A percentile compares a stretch with the other conserved stretches of the same genome.
These are phyloP conservation scores for Teratosphaeria viscida DNA, from an alignment of 2,329 filamentous ascomycete genomes.

Conservation along the genomic window DNA sequence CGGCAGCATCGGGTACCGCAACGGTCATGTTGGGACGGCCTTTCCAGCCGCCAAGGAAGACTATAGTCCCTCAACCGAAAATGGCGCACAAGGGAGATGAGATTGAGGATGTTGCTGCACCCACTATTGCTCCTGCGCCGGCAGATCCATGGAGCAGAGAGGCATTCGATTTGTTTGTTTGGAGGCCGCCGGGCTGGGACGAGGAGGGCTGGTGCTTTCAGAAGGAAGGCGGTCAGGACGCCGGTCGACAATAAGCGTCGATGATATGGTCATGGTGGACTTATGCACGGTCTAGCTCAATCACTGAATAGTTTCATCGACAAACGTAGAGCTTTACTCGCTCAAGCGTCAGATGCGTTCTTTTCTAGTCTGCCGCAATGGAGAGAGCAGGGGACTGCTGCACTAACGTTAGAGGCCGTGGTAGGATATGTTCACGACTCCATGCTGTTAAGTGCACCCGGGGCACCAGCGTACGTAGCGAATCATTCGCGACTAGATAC, in stretches of 20 bases:
- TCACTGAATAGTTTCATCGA: not conserved
- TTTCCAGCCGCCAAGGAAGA: slow-evolving; percentile 19
- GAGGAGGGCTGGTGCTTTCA: slow-evolving; percentile 20
- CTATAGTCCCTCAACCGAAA: slow-evolving; percentile 5
- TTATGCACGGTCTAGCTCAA: not conserved
- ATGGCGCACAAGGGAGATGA: not conserved
- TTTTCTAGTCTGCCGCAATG: no score
- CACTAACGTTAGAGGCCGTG: no score
- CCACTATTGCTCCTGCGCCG: slow-evolving; percentile 9
- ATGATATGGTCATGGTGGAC: not conserved
- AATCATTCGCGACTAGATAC: no score
- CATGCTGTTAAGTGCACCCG: no score
- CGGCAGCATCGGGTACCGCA: slow-evolving; percentile 15
- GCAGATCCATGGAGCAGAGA: slow-evolving; percentile 57
- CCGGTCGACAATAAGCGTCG: not conserved
- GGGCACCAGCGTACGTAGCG: no score
- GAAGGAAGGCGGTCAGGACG: not conserved
- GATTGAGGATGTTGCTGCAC: not conserved
- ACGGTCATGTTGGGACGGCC: slow-evolving; percentile 19
- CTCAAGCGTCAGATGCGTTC: no score
- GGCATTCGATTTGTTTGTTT: slow-evolving; percentile 56
- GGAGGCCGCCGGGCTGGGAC: slow-evolving; percentile 39
- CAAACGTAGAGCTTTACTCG: no score
- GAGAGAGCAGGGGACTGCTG: no score
- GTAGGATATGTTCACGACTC: no score